Base-by-base conservation (phyloP, 2,329 filamentous ascomycete genomes). In the Lasiodiplodia theobromae region DNA sequence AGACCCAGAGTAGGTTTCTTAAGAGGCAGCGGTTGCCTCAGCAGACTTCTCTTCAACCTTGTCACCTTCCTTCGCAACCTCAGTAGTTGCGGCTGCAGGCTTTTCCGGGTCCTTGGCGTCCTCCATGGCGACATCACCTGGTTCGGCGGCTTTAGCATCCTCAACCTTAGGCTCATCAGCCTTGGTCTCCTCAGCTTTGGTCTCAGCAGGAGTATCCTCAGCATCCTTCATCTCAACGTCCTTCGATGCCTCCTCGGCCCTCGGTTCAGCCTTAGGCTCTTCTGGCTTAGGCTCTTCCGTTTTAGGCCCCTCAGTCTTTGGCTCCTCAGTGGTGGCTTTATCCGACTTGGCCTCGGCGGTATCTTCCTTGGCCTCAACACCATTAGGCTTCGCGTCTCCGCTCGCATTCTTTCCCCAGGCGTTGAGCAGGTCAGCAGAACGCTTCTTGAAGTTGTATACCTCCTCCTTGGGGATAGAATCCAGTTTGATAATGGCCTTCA, bases 401-500 rank as follows among this genome's bases (percentile, higher is more conserved):
- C 69, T 74, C 18, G 98, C 85, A 44, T 93, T 86, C 78, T 92
- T 91, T 79, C 92, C 96, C 96, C 96, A 99, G 80, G 91, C 92
- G 72, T 91, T 89, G n/a, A 98, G 84, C 58, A 99, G 86, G 6
- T 87, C 85, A 72, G 92, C 87, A 44, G 93, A 94, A 64, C 96
- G 91, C 72, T 89, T 85, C 83, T 96, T 96, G 87, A 99, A 97
- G 67, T 92, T 84, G 80, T 91, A 96, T 72, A 97, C 92, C 44
- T 94, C 92, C 72, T 99, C 96, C 70, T 90, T 91, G 5, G 94
- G 94, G 73, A 99, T 97, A 3, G 86, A 86, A 53, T 90, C 87
- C 10, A 99, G 85, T 84, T 97, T 97, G 75, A 97, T 84, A 72
- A 99, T 96, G 4, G 91, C 94, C 83, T 96, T 97, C 68, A 99